Evolutionary conservation across 176 grass and related monocot genomes (phyloP), one percentile per base, ranked within the genome.

Genomic region (Triticum turgidum): DNA sequence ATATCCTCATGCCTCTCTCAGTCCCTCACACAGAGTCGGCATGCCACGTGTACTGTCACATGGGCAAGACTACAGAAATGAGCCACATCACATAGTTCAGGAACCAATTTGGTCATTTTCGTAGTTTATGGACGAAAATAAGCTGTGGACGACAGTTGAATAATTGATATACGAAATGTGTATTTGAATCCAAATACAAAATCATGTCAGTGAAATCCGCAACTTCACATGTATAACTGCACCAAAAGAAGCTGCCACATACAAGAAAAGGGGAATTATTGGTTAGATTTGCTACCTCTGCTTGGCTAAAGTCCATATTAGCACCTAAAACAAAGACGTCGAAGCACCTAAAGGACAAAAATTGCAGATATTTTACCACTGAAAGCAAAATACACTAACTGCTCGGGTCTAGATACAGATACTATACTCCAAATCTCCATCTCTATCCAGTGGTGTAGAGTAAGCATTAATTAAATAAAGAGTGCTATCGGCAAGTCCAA

Each of bases 281-380:
- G 15, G 67, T 80, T 86, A 6, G 15, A 39, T 82, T 54, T 9
- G 20, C 56, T 76, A 75, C 11, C 1, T 76, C 69, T 66, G 61
- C 79, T 76, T 82, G 44, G 33, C 30, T 24, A 54, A 81, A 82
- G 11, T 82, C 32, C 42, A 81, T 34, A 47, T 11, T 51, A 49
- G 29, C 38, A 73, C 29, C 66, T 39, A 65, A 65, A 73, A 81
- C 3, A 73, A 4, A 81, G 73, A 81, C 62, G 7, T 8, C 67
- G 79, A 87, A 82, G 33, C 42, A 82, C 49, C 61, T 20, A 58
- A 62, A 34, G n/a, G n/a, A 52, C 21, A 81, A 33, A 54, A 54
- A 54, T 54, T 54, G 15, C 51, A 54, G 47, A 42, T 33, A 81
- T 74, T 71, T 71, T 87, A 20, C 74, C 27, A 17, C 59, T 66